Percentiles rank a stretch among this genome's conserved stretches.
Evolutionary conservation across 2,329 filamentous ascomycete genomes (phyloP).

Genomic region (Aspergillus tanneri): DNA sequence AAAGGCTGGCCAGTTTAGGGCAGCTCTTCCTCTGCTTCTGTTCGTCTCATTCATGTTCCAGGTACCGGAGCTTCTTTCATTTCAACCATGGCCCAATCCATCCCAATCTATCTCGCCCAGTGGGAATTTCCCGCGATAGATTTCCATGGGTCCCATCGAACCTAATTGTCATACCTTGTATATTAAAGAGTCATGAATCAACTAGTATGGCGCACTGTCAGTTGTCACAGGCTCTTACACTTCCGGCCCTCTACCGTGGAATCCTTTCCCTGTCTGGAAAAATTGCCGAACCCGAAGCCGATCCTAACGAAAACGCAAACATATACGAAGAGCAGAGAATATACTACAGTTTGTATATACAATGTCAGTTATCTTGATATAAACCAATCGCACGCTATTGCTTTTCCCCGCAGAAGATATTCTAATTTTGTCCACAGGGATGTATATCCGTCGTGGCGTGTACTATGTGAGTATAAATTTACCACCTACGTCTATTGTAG

Average conservation of each 20-base stretch:
- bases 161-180: slow-evolving; percentile 18
- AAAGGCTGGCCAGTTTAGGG: too few relatives aligned
- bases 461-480: not conserved
- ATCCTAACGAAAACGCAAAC: too few relatives aligned
- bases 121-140: slow-evolving; percentile 20
- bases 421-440: slow-evolving; percentile 5
- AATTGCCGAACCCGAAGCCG: too few relatives aligned
- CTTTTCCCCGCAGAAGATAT: not conserved
- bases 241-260: slow-evolving; percentile 9
- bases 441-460: not conserved
- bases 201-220: slow-evolving; percentile 3
- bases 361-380: slow-evolving; percentile 14
- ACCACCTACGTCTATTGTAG: not conserved
- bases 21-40: too few relatives aligned
- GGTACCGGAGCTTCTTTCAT: not conserved
- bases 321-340: too few relatives aligned
- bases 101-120: slow-evolving; percentile 13
- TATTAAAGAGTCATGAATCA: slow-evolving; percentile 1
- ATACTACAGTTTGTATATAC: slow-evolving; percentile 9
- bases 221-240: slow-evolving; percentile 6
- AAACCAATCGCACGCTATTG: slow-evolving; percentile 2
- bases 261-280: not conserved
- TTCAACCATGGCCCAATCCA: slow-evolving; percentile 6
- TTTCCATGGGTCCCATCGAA: slow-evolving; percentile 25
- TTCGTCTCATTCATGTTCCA: too few relatives aligned